Conservation (phyloP, 2,329 filamentous ascomycete genomes). For the Elsinoe necatrix region DNA sequence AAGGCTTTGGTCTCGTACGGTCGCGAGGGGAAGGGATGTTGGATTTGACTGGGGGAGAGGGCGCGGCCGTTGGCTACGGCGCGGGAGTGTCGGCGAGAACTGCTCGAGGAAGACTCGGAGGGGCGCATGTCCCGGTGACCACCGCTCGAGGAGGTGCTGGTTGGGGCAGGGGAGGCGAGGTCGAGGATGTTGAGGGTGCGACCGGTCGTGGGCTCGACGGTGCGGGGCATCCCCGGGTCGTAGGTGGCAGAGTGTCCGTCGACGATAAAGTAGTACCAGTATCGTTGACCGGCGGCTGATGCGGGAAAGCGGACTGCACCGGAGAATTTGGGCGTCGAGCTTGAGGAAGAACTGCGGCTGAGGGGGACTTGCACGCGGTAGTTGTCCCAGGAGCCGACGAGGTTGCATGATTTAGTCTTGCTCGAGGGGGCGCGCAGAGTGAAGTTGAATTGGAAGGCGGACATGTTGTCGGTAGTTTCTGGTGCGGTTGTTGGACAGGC, state of each 20-base stretch:
- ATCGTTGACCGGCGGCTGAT: slow-evolving; percentile 79
- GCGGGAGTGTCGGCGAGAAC: slow-evolving; percentile 43
- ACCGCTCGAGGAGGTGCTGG: slow-evolving; percentile 31
- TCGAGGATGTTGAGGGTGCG: slow-evolving; percentile 97
- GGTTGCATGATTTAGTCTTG: slow-evolving; percentile 84
- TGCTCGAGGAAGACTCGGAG: slow-evolving; percentile 36
- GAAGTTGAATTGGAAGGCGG: slow-evolving; percentile 89
- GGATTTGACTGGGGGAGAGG: slow-evolving; percentile 79
- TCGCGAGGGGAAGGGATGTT: slow-evolving; percentile 80
- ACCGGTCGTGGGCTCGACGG: slow-evolving; percentile 90
- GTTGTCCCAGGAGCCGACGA: slow-evolving; percentile 97
- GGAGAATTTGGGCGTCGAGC: slow-evolving; percentile 87
- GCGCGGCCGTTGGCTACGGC: slow-evolving; percentile 79
- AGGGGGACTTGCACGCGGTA: slow-evolving; percentile 92
- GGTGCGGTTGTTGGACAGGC: slow-evolving; percentile 18
- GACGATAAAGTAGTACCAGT: slow-evolving; percentile 99
- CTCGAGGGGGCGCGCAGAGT: slow-evolving; percentile 89
- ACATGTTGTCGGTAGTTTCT: slow-evolving; percentile 48
- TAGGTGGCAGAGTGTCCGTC: slow-evolving; percentile 97
- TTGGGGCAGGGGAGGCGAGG: slow-evolving; percentile 50
- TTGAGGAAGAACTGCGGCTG: slow-evolving; percentile 64
- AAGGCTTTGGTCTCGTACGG: slow-evolving; percentile 83
- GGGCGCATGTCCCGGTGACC: slow-evolving; percentile 35
- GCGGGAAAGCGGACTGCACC: slow-evolving; percentile 92
- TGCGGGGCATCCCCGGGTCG: slow-evolving; percentile 83